phyloP scores from a whole-genome alignment of 2,329 filamentous ascomycete species.

The Coniochaeta prunicola region DNA sequence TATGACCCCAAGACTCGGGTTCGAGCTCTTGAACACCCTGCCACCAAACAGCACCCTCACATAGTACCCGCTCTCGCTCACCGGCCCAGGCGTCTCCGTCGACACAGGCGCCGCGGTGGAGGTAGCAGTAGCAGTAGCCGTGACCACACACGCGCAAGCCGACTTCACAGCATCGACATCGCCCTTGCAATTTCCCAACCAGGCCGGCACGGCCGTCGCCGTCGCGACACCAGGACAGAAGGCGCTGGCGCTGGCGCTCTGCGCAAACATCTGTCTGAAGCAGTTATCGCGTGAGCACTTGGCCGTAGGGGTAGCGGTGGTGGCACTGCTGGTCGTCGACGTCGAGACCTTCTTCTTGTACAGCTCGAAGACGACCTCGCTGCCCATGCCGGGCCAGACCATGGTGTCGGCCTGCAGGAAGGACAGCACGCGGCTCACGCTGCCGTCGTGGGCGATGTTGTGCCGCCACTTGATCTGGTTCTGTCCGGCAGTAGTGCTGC shows the following conservation, averaged over 20 bases:
- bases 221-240: constrained; percentile 19
- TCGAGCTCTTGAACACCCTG: constrained; percentile 57
- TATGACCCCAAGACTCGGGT: constrained; percentile 58
- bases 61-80: constrained; percentile 31
- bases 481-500: constrained; percentile 20
- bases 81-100: background rate
- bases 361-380: constrained; percentile 71
- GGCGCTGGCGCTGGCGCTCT: constrained; percentile 12
- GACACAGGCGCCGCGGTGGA: constrained; percentile 4
- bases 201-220: constrained; percentile 12
- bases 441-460: constrained; percentile 77
- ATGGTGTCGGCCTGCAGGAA: constrained; percentile 67
- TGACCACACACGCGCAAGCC: constrained; percentile 20
- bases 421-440: constrained; percentile 57
- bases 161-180: constrained; percentile 14
- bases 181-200: constrained; percentile 18
- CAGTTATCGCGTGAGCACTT: constrained; percentile 22
- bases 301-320: constrained; percentile 11
- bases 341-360: constrained; percentile 35
- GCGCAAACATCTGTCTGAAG: constrained; percentile 19
- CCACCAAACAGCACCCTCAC: constrained; percentile 68
- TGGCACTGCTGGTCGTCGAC: constrained; percentile 2
- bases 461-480: constrained; percentile 62
- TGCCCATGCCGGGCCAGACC: constrained; percentile 81
- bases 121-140: constrained; percentile 7